Base-by-base conservation (phyloP, 2,329 filamentous ascomycete genomes). In the Fusarium nygamai region DNA sequence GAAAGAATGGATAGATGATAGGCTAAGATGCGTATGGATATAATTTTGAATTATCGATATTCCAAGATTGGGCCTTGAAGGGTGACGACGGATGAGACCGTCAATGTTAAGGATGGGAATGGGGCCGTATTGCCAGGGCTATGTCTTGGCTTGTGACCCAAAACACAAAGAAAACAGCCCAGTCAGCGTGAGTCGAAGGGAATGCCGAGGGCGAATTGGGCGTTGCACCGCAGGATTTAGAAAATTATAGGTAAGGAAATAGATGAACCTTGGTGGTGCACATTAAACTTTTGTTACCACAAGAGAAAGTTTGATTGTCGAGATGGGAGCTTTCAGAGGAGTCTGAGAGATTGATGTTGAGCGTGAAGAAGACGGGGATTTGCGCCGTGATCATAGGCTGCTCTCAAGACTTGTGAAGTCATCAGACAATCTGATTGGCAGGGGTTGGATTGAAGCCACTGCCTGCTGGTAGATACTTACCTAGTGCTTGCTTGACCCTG, bases 91-190 rank as follows among this genome's bases (percentile, higher is more conserved):
- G 61, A 53, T 51, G 54, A 68, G 68, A 65, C 61, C 51, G 61
- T 68, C 56, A 65, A 61, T 66, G 65, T 75, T 53, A 65, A 61
- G 61, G 63, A 59, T 51, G 53, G 44, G 33, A 31, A 58, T 38
- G 56, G 68, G 43, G 56, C 29, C 51, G 63, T 69, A 47, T 61
- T 66, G 50, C 56, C 65, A 70, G 72, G 64, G 60, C 64, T 67
- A 44, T 68, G 69, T 64, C 64, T 68, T 74, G 72, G 72, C 72
- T 72, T 74, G 64, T 74, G 72, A 72, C 72, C 72, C 72, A 60
- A 68, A 69, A 54, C 69, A 75, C 70, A 67, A 68, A 73, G 66
- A 65, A 75, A 62, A 69, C 64, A 58, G 69, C 46, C 50, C 53
- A 54, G 71, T 57, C 48, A 48, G 48, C 67, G 43, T 46, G 53